Evolutionary conservation across 2,329 filamentous ascomycete genomes (phyloP).

Genomic region (Elsinoe fawcettii): DNA sequence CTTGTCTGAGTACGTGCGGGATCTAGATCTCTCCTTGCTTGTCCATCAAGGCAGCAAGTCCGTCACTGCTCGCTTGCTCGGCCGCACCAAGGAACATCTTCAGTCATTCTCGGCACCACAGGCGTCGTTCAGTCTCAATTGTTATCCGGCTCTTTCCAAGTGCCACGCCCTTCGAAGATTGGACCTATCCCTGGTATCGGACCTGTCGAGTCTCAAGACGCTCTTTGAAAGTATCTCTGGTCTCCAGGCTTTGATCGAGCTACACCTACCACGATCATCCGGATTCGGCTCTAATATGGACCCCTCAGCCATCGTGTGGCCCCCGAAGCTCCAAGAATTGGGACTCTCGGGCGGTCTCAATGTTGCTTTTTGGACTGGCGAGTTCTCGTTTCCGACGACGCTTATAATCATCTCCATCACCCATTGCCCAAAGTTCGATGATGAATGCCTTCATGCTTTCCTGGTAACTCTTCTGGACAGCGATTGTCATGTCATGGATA

Average conservation of each 20-base stretch:
- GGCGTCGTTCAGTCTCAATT: constrained; percentile 50
- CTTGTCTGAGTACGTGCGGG: constrained; percentile 43
- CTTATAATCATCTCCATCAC: constrained; percentile 34
- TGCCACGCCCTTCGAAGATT: constrained; percentile 43
- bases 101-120: constrained; percentile 51
- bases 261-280: constrained; percentile 34
- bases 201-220: constrained; percentile 41
- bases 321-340: constrained; percentile 36
- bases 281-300: constrained; percentile 23
- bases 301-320: constrained; percentile 32
- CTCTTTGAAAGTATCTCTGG: constrained; percentile 45
- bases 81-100: constrained; percentile 45
- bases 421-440: constrained; percentile 36
- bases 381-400: constrained; percentile 28
- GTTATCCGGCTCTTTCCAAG: constrained; percentile 50
- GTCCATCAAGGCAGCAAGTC: constrained; percentile 54
- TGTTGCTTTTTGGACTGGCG: constrained; percentile 34
- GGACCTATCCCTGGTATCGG: constrained; percentile 47
- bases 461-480: constrained; percentile 30
- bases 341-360: constrained; percentile 39
- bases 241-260: constrained; percentile 37
- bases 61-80: constrained; percentile 49
- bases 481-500: not conserved
- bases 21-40: constrained; percentile 46
- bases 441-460: constrained; percentile 31